Percentiles rank a stretch among this genome's conserved stretches.
phyloP scores from a whole-genome alignment of 2,329 filamentous ascomycete genomes.

The Neofusicoccum cordaticola region DNA sequence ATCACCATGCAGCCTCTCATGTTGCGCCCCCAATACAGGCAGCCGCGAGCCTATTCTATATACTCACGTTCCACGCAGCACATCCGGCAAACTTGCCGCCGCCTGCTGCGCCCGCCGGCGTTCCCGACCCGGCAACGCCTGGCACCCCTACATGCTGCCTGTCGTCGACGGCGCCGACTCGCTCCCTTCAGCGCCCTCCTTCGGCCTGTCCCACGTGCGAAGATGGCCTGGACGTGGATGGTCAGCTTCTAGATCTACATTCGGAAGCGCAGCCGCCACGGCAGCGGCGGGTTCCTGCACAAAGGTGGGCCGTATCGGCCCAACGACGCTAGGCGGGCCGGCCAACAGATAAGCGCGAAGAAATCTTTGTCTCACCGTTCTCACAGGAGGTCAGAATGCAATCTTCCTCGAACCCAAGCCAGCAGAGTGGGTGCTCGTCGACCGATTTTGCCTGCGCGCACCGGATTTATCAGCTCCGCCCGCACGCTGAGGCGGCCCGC shows the following conservation, averaged over 20 bases:
- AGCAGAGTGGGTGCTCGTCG: constrained; percentile 82
- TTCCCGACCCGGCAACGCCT: no score
- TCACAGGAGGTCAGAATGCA: constrained; percentile 91
- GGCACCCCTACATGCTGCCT: constrained; percentile 21
- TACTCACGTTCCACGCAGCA: neutral
- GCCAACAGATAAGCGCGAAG: constrained; percentile 18
- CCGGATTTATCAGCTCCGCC: constrained; percentile 22
- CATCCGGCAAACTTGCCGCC: neutral
- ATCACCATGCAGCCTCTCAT: constrained; percentile 13
- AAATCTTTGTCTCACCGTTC: constrained; percentile 62
- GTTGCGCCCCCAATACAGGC: neutral
- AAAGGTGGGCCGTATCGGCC: constrained; percentile 15
- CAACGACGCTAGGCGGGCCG: constrained; percentile 9
- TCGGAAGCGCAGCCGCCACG: constrained; percentile 19
- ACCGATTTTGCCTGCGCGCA: constrained; percentile 68
- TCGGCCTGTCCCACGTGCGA: constrained; percentile 69
- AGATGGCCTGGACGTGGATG: constrained; percentile 60
- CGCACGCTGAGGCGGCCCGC: neutral
- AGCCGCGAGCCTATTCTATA: neutral
- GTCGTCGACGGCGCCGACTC: constrained; percentile 30
- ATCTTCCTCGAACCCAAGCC: constrained; percentile 91
- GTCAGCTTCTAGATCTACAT: constrained; percentile 21
- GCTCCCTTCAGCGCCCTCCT: constrained; percentile 40
- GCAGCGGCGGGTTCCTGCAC: constrained; percentile 17
- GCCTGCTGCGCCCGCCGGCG: neutral